These are phyloP conservation scores for Acer negundo DNA, from an alignment of 345 rosid genomes.

Conservation along the genomic window DNA sequence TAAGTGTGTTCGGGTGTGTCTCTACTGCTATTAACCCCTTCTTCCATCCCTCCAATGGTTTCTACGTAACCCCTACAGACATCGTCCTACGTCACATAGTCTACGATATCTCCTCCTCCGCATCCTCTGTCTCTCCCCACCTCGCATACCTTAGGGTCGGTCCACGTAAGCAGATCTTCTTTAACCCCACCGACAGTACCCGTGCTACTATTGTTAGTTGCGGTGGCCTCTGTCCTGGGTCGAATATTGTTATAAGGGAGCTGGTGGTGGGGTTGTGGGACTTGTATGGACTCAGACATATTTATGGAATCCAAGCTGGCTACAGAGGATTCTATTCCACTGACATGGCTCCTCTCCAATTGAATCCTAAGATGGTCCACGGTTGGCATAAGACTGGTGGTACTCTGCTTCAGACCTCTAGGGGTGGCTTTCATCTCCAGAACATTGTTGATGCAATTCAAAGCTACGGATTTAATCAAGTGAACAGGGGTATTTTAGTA, in stretches of 20 bases:
- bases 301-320: constrained; percentile 78
- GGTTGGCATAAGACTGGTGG: constrained; percentile 87
- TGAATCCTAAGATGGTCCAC: constrained; percentile 65
- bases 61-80: constrained; percentile 65
- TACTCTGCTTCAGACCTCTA: constrained; percentile 74
- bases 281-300: constrained; percentile 69
- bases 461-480: constrained; percentile 65
- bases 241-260: constrained; percentile 87
- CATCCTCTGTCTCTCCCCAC: constrained; percentile 25
- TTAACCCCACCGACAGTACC: constrained; percentile 35
- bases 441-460: constrained; percentile 76
- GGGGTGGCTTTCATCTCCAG: constrained; percentile 74
- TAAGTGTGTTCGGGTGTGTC: too few species aligned
- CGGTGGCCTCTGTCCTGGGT: constrained; percentile 92
- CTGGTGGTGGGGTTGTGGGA: constrained; percentile 88
- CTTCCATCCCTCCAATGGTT: constrained; percentile 62
- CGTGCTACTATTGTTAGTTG: constrained; percentile 80
- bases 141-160: constrained; percentile 73
- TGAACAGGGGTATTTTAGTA: constrained; percentile 6
- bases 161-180: constrained; percentile 57
- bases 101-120: constrained; percentile 50
- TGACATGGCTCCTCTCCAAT: constrained; percentile 34
- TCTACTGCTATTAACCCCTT: constrained; percentile 29
- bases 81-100: constrained; percentile 62
- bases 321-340: constrained; percentile 82